phyloP scores from a whole-genome alignment of 2,329 filamentous ascomycete species.

The Bertia moriformis region DNA sequence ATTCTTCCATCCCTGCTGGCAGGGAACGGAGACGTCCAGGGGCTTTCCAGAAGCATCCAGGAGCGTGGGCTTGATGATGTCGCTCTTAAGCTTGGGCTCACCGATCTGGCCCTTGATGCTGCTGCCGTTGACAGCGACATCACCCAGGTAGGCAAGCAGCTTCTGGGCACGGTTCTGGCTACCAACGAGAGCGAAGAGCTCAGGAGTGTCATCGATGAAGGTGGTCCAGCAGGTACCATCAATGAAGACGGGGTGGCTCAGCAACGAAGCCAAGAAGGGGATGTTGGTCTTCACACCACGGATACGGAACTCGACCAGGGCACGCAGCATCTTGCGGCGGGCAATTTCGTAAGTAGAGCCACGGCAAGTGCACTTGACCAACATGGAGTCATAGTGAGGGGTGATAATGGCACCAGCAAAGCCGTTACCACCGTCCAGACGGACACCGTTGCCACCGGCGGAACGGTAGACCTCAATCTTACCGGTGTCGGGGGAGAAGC shows the following conservation, averaged over 20 bases:
- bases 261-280: slow-evolving; percentile 82
- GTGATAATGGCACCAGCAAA: slow-evolving; percentile 88
- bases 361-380: slow-evolving; percentile 86
- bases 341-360: slow-evolving; percentile 93
- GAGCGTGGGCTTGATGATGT: slow-evolving; percentile 72
- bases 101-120: slow-evolving; percentile 98
- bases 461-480: slow-evolving; percentile 99
- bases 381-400: slow-evolving; percentile 70
- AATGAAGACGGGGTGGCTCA: slow-evolving; percentile 88
- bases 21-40: slow-evolving; percentile 62
- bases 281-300: slow-evolving; percentile 99
- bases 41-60: slow-evolving; percentile 53
- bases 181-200: slow-evolving; percentile 82
- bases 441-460: slow-evolving; percentile 85
- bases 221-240: slow-evolving; percentile 95
- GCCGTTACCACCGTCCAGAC: slow-evolving; percentile 85
- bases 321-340: slow-evolving; percentile 83
- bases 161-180: slow-evolving; percentile 98
- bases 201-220: slow-evolving; percentile 97
- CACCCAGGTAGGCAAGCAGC: slow-evolving; percentile 82
- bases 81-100: slow-evolving; percentile 93
- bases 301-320: slow-evolving; percentile 92
- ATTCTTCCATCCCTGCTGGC: slow-evolving; percentile 76
- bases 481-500: slow-evolving; percentile 87
- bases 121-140: slow-evolving; percentile 92